These are phyloP conservation scores for Leishmania braziliensis DNA, from an alignment of 208 protist species.

Conservation along the genomic window DNA sequence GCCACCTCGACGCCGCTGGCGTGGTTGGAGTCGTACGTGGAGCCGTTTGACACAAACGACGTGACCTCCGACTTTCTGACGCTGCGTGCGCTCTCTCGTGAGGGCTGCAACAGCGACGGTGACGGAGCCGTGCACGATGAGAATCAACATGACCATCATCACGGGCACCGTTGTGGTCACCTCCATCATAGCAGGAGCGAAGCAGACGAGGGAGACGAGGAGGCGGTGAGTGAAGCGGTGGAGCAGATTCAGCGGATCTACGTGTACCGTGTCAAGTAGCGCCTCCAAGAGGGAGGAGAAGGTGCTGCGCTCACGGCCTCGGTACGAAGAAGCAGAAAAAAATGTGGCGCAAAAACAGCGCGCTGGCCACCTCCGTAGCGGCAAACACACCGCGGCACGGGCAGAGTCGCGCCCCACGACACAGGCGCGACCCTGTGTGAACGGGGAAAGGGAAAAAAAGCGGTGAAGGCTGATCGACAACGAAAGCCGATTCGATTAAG, in stretches of 20 bases:
- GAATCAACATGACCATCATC: slow-evolving; percentile 4
- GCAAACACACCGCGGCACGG: too few relatives aligned
- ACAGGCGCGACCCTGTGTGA: too few relatives aligned
- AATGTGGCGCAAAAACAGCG: neutral
- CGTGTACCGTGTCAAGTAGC: slow-evolving; percentile 58
- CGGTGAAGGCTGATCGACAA: too few relatives aligned
- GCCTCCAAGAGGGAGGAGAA: neutral
- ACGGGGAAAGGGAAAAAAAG: too few relatives aligned
- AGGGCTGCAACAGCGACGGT: neutral
- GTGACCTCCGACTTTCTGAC: slow-evolving; percentile 34
- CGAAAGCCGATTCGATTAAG: neutral
- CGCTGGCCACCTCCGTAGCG: neutral
- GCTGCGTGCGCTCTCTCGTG: slow-evolving; percentile 12
- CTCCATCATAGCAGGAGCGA: neutral
- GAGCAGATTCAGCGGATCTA: slow-evolving; percentile 49
- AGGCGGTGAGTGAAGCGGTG: slow-evolving; percentile 24
- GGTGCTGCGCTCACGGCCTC: neutral
- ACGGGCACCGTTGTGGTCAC: neutral
- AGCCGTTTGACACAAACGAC: slow-evolving; percentile 20
- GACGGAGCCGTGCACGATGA: neutral
- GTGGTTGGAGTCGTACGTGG: slow-evolving; percentile 39
- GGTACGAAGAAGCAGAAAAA: neutral
- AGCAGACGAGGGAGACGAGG: slow-evolving; percentile 20
- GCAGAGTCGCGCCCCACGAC: too few relatives aligned
- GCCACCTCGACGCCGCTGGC: slow-evolving; percentile 3